Conservation (phyloP, 768 basidiomycete species). For the Boletus rubescentipes region DNA sequence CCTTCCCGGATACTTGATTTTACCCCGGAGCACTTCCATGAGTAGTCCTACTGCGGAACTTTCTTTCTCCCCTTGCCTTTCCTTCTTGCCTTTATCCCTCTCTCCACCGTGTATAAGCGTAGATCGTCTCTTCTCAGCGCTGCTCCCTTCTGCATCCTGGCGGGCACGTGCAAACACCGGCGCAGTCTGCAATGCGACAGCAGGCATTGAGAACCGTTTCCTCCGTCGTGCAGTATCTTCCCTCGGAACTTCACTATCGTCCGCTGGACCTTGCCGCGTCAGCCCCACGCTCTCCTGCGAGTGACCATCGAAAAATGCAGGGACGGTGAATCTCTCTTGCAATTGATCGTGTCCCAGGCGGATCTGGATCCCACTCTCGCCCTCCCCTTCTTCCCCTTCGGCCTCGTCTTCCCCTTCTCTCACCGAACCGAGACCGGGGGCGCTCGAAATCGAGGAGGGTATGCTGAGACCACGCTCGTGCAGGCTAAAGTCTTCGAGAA, state of each 20-base stretch:
- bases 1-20: conserved; percentile 22
- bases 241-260: conserved; percentile 27
- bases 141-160: conserved; percentile 17
- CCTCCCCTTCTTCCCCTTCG: not conserved
- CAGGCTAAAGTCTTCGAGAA: conserved; percentile 60
- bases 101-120: conserved; percentile 55
- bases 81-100: conserved; percentile 20
- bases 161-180: conserved; percentile 62
- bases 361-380: not conserved
- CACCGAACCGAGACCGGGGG: conserved; percentile 24
- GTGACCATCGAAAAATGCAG: not conserved
- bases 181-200: conserved; percentile 72
- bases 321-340: not conserved
- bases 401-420: conserved; percentile 21
- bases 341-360: not conserved
- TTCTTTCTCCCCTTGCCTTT: conserved; percentile 22
- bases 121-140: conserved; percentile 44
- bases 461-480: conserved; percentile 32
- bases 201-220: conserved; percentile 75
- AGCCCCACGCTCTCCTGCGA: conserved; percentile 5
- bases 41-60: conserved; percentile 31
- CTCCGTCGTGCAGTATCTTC: conserved; percentile 63
- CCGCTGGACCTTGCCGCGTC: not conserved
- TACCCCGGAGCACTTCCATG: conserved; percentile 33
- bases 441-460: conserved; percentile 31